Base-by-base conservation (phyloP, 2,329 filamentous ascomycete genomes). In the Beauveria medogensis region DNA sequence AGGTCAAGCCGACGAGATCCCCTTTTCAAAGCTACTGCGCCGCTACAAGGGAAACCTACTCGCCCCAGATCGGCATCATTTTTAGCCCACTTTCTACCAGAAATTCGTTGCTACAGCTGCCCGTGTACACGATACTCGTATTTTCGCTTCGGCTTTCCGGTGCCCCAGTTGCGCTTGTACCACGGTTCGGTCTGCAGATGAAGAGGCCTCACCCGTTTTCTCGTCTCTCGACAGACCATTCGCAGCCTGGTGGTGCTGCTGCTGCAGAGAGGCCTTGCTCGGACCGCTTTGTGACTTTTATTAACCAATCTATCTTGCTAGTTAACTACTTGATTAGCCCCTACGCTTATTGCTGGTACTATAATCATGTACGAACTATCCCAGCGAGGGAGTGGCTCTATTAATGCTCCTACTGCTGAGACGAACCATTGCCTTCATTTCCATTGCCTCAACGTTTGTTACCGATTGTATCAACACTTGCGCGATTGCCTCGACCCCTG, bases 281-380 rank as follows among this genome's bases (percentile, higher is more conserved):
- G 56, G 56, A 14, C 48, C 56, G 26, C 48, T 46, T 4, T 51
- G 56, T 46, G 47, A 59, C 48, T 46, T 18, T 46, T 24, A 22
- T 26, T 24, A 24, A 18, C 37, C 30, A 53, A 34, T 46, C 56
- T 48, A 53, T 41, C 56, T 59, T n/a, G 37, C 47, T 44, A 34
- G 12, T 37, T 43, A 43, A 58, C 34, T 37, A 37, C 12, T 37
- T 37, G 30, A 34, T 34, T 34, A 34, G 30, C 30, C 12, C 30
- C 30, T 34, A 34, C 30, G 30, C 30, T 28, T 28, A 28, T 34
- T 12, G 34, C 55, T 26, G 10, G 30, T 5, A 30, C 26, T 28
- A 22, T 48, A 40, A 40, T 53, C 34, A 60, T 54, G 50, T 28
- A 60, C 58, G 58, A 60, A 50, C 51, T 51, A 44, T 55, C 52